Percentiles rank a stretch among this genome's conserved stretches.
These are phyloP conservation scores for Ustilago cynodontis DNA, from an alignment of 1,284 basidiomycete species.

Conservation along the genomic window DNA sequence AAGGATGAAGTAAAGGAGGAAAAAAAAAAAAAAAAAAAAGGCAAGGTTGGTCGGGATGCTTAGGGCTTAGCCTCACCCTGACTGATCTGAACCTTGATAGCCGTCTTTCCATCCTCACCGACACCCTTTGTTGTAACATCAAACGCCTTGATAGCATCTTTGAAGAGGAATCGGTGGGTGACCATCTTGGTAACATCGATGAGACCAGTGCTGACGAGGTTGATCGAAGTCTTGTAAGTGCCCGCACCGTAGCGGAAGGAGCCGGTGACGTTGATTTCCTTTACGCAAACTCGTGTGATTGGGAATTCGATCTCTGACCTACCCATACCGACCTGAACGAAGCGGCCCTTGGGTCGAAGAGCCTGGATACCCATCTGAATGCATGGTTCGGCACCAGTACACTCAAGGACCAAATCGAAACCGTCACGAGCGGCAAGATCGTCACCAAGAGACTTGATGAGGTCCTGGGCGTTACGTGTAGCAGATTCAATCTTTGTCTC, in stretches of 20 bases:
- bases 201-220: slow-evolving; percentile 73
- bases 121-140: slow-evolving; percentile 76
- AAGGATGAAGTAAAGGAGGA: not conserved
- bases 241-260: slow-evolving; percentile 89
- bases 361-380: slow-evolving; percentile 64
- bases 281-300: slow-evolving; percentile 71
- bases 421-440: slow-evolving; percentile 72
- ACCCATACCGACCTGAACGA: slow-evolving; percentile 75
- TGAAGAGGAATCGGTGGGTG: slow-evolving; percentile 73
- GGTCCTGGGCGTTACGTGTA: slow-evolving; percentile 73
- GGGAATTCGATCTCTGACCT: slow-evolving; percentile 69
- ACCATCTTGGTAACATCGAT: slow-evolving; percentile 76
- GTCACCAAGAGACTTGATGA: slow-evolving; percentile 71
- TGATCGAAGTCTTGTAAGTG: slow-evolving; percentile 75
- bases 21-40: no score
- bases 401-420: slow-evolving; percentile 76
- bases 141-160: slow-evolving; percentile 74
- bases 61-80: slow-evolving; percentile 60
- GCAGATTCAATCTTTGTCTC: slow-evolving; percentile 70
- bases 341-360: slow-evolving; percentile 55
- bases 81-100: slow-evolving; percentile 73
- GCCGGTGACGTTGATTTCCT: slow-evolving; percentile 55
- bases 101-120: slow-evolving; percentile 75
- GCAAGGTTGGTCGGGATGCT: not conserved
- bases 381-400: slow-evolving; percentile 72